Base-by-base conservation (phyloP, 164 flowering plant genomes). In the Vitis cinerea region DNA sequence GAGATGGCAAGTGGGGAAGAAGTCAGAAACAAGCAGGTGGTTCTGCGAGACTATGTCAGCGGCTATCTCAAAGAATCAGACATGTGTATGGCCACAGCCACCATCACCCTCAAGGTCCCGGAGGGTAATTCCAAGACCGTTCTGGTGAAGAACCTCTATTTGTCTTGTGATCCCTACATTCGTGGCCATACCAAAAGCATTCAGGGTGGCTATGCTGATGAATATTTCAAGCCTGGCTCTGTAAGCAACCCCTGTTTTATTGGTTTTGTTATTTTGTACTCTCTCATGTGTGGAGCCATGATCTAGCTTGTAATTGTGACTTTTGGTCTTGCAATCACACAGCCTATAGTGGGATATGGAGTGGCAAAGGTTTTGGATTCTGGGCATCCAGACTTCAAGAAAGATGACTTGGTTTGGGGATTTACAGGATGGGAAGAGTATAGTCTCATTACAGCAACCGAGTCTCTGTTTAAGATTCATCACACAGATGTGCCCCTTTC, bases 91-190 rank as follows among this genome's bases (percentile, higher is more conserved):
- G 59, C 27, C n/a, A 54, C 66, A 1, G 30, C 23, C 15, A 65
- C 55, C 12, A 68, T 72, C 1, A 9, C 10, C 9, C 57, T 81
- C 10, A 71, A 70, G 31, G 31, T 70, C 27, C 69, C 75, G 3
- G 55, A 23, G 27, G 27, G 68, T 53, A 60, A 64, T 57, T 72
- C 77, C 3, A 31, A 53, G 23, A 50, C 37, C 2, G 74, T 78
- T 16, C 60, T 78, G 14, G 67, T 75, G 44, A 83, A 83, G 71
- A 83, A 83, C 51, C 82, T 83, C 52, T 83, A 75, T 75, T 61
- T 83, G 67, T 83, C 83, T 15, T 83, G 82, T 49, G 83, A 80
- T 63, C 80, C 82, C 13, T 78, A 73, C 75, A 80, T 80, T 79
- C 64, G 73, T 6, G 1, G 3, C 55, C 76, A 70, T 2, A 79